Percentiles rank a stretch among this genome's conserved stretches.
phyloP scores from a whole-genome alignment of 129 eudicot species.

The Deinandra increscens region DNA sequence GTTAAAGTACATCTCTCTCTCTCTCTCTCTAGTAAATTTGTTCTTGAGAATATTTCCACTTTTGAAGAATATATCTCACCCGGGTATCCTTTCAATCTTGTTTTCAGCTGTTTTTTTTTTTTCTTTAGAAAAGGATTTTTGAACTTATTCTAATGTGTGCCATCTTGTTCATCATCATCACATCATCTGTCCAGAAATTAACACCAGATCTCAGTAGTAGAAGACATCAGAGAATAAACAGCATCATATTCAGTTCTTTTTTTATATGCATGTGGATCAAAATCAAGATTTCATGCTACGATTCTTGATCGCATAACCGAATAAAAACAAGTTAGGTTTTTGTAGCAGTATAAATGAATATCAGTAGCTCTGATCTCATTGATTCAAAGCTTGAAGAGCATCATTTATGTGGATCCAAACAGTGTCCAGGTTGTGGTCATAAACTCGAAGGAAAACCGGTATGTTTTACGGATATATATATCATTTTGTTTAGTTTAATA shows the following conservation, averaged over 20 bases:
- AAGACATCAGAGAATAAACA: neutral
- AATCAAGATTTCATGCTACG: slow-evolving; percentile 23
- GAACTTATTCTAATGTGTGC: slow-evolving; percentile 20
- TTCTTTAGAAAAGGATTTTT: neutral
- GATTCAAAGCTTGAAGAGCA: slow-evolving; percentile 51
- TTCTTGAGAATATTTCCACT: slow-evolving; percentile 38
- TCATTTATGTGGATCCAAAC: slow-evolving; percentile 90
- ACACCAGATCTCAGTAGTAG: slow-evolving; percentile 29
- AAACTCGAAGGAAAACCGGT: slow-evolving; percentile 93
- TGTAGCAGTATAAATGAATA: slow-evolving; percentile 34
- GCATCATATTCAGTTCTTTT: neutral
- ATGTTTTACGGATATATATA: neutral
- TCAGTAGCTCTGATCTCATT: slow-evolving; percentile 62
- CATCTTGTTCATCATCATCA: slow-evolving; percentile 25
- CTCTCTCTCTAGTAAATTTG: slow-evolving; percentile 23
- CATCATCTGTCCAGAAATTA: slow-evolving; percentile 13
- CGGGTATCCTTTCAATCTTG: slow-evolving; percentile 27
- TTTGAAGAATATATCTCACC: slow-evolving; percentile 32
- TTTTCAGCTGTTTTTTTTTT: slow-evolving; percentile 15
- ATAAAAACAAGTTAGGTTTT: neutral
- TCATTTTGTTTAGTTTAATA: neutral
- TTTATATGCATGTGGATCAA: neutral
- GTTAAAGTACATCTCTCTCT: slow-evolving; percentile 42
- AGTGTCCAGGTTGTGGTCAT: slow-evolving; percentile 98
- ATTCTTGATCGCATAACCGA: slow-evolving; percentile 19